Evolutionary conservation across 305 asterid species (phyloP).

Genomic region (Euphrasia arctica): DNA sequence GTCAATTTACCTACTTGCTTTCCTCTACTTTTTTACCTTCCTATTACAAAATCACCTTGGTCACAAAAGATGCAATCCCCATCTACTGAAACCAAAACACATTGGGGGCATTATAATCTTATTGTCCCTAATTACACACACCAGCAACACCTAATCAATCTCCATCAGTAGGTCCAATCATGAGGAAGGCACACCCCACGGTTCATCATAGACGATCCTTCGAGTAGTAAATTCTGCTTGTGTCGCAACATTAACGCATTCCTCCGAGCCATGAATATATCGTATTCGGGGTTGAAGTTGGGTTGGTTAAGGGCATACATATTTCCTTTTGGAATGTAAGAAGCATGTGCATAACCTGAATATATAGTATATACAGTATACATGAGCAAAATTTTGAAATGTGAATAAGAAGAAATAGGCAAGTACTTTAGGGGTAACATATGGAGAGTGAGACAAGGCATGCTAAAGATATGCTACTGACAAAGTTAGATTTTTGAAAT

Average conservation of each 20-base stretch:
- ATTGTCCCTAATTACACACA: constrained; percentile 32
- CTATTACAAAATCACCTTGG: constrained; percentile 19
- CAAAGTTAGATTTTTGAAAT: constrained; percentile 1
- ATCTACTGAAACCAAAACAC: background rate
- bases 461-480: background rate
- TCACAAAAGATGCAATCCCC: constrained; percentile 4
- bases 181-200: constrained; percentile 36
- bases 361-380: background rate
- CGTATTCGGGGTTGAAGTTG: constrained; percentile 34
- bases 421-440: background rate
- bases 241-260: constrained; percentile 36
- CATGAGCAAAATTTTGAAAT: too few relatives aligned
- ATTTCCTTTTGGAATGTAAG: constrained; percentile 28
- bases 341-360: constrained; percentile 33
- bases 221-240: constrained; percentile 23
- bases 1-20: background rate
- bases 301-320: constrained; percentile 21
- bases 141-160: constrained; percentile 16
- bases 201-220: constrained; percentile 26
- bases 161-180: constrained; percentile 51
- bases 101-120: constrained; percentile 21
- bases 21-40: constrained; percentile 23
- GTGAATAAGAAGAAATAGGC: too few relatives aligned
- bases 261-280: constrained; percentile 47
- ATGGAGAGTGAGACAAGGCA: constrained; percentile 8